Conservation (phyloP, 495 filamentous ascomycete species). For the Trichoderma parareesei region DNA sequence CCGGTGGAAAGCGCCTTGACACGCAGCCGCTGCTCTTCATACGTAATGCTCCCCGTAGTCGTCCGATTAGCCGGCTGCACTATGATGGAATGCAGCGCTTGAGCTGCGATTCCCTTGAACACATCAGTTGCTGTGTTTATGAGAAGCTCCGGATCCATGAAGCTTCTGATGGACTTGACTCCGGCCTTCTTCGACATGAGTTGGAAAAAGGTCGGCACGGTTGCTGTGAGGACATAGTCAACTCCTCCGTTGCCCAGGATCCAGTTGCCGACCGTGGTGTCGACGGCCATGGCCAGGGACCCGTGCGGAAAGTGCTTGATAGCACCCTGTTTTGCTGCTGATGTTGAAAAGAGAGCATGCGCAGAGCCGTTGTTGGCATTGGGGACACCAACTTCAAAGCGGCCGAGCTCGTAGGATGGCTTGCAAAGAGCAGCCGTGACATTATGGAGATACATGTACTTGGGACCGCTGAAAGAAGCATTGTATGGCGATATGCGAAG, state of each 20-base stretch:
- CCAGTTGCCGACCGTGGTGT: background rate
- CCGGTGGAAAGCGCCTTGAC: conserved; percentile 14
- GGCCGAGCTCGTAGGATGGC: conserved; percentile 10
- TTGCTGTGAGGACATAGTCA: conserved; percentile 14
- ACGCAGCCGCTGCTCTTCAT: conserved; percentile 12
- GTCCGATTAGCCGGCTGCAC: conserved; percentile 13
- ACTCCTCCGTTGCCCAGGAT: conserved; percentile 13
- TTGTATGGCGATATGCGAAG: conserved; percentile 12
- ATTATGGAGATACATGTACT: conserved; percentile 14
- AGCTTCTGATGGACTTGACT: conserved; percentile 11
- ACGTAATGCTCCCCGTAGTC: conserved; percentile 10
- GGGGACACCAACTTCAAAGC: conserved; percentile 10
- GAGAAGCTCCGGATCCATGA: conserved; percentile 15
- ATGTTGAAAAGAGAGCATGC: conserved; percentile 8
- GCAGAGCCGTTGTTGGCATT: conserved; percentile 4
- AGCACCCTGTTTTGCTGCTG: background rate
- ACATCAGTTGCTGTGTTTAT: conserved; percentile 9
- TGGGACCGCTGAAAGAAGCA: background rate
- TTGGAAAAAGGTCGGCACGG: conserved; percentile 16
- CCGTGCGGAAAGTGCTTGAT: conserved; percentile 4
- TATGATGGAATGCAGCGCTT: conserved; percentile 11
- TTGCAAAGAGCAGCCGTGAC: conserved; percentile 15
- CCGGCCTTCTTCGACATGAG: conserved; percentile 14
- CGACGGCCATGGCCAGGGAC: conserved; percentile 13
- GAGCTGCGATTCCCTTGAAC: conserved; percentile 15